Evolutionary conservation across 2,329 filamentous ascomycete genomes (phyloP).

Genomic region (Colletotrichum sp.): DNA sequence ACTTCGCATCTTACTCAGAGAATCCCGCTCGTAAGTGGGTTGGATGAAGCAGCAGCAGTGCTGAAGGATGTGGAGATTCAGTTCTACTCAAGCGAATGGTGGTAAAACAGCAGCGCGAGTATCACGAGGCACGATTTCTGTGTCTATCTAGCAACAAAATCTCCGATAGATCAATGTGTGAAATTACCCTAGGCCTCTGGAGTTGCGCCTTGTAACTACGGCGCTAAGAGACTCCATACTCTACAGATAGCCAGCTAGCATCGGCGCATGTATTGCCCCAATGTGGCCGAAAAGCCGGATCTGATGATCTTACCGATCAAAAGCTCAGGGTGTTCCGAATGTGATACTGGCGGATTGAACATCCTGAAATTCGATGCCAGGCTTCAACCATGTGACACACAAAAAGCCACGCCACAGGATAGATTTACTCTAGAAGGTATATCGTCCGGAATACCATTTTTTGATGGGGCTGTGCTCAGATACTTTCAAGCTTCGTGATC

Average conservation of each 20-base stretch:
- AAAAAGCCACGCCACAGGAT: neutral
- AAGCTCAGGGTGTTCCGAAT: rapidly evolving
- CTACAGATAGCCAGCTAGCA: neutral
- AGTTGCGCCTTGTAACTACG: neutral
- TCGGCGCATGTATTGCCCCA: neutral
- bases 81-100: neutral
- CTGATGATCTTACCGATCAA: rapidly evolving
- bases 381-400: neutral
- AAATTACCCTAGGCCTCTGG: neutral
- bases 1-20: neutral
- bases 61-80: neutral
- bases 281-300: neutral
- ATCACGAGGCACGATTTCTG: neutral
- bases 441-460: neutral
- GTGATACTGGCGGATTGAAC: neutral
- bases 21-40: neutral
- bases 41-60: neutral
- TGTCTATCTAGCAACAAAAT: neutral
- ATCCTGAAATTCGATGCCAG: neutral
- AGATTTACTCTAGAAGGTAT: neutral
- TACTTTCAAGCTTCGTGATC: rapidly evolving
- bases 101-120: neutral
- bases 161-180: neutral
- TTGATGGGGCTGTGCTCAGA: neutral
- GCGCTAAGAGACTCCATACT: neutral